Percentiles rank a stretch among this genome's conserved stretches.
These are phyloP conservation scores for Cordyceps javanica DNA, from an alignment of 2,329 filamentous ascomycete genomes.

Conservation along the genomic window DNA sequence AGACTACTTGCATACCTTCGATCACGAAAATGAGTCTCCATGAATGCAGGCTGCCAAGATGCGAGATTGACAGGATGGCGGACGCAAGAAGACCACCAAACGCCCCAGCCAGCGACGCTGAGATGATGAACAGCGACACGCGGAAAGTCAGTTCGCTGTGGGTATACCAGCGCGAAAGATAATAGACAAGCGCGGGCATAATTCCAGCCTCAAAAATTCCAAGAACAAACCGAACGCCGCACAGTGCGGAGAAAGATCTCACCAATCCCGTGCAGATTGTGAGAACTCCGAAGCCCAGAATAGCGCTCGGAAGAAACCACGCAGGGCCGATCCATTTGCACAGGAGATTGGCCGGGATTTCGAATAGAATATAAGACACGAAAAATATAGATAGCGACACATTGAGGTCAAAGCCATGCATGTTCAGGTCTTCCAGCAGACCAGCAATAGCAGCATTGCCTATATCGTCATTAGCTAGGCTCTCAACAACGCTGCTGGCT, in stretches of 20 bases:
- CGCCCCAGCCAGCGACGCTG: conserved; percentile 59
- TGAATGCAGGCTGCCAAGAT: conserved; percentile 46
- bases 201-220: conserved; percentile 60
- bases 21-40: conserved; percentile 70
- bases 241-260: conserved; percentile 37
- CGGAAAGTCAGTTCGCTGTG: conserved; percentile 57
- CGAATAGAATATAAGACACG: conserved; percentile 58
- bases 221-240: conserved; percentile 53
- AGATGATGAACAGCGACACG: conserved; percentile 58
- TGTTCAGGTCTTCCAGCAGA: conserved; percentile 46
- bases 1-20: conserved; percentile 40
- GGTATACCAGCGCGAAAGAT: conserved; percentile 58
- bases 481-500: background rate
- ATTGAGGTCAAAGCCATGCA: conserved; percentile 57
- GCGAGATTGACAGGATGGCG: conserved; percentile 53
- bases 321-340: conserved; percentile 61
- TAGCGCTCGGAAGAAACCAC: conserved; percentile 55
- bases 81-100: conserved; percentile 60
- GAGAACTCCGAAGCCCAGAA: conserved; percentile 51
- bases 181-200: conserved; percentile 61
- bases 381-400: conserved; percentile 56
- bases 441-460: conserved; percentile 56
- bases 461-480: conserved; percentile 18
- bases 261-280: conserved; percentile 58
- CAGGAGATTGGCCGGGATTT: conserved; percentile 55